Conservation (phyloP, 768 basidiomycete genomes). For the Lactifluus echinatus region DNA sequence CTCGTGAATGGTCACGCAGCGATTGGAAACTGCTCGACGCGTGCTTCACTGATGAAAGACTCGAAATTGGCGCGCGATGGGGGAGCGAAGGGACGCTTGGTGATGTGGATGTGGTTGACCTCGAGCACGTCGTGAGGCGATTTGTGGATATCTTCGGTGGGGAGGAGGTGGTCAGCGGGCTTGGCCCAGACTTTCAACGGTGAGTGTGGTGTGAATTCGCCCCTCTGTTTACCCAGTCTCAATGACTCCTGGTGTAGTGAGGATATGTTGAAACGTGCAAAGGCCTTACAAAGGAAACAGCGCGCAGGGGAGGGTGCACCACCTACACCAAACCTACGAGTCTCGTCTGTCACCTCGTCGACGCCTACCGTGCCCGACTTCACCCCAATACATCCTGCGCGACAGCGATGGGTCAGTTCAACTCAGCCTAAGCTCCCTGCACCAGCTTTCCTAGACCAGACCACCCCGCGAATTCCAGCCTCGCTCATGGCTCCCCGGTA, state of each 20-base stretch:
- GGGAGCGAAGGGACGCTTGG: constrained; percentile 34
- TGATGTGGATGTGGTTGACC: constrained; percentile 42
- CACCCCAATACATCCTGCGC: constrained; percentile 32
- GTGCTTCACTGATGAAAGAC: constrained; percentile 65
- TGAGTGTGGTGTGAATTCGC: constrained; percentile 27
- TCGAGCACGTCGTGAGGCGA: constrained; percentile 50
- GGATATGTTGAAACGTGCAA: constrained; percentile 40
- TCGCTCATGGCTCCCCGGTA: constrained; percentile 47
- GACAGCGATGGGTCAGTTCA: constrained; percentile 20
- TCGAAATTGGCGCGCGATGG: constrained; percentile 35
- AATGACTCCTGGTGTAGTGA: constrained; percentile 32
- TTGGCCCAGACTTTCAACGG: constrained; percentile 51
- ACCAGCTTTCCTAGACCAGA: constrained; percentile 30
- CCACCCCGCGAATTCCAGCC: constrained; percentile 29
- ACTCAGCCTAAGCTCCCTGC: constrained; percentile 19
- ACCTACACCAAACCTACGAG: constrained; percentile 38
- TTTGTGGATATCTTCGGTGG: constrained; percentile 49
- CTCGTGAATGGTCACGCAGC: constrained; percentile 53
- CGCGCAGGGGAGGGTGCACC: constrained; percentile 47
- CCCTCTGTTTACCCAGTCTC: background rate
- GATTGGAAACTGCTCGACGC: constrained; percentile 78
- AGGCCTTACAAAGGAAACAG: constrained; percentile 54
- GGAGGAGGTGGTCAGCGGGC: constrained; percentile 28
- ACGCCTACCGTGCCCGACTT: constrained; percentile 44
- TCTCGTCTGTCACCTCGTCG: constrained; percentile 23